Evolutionary conservation across 169 alveolate genomes (phyloP).

Genomic region (Plasmodium gallinaceum): DNA sequence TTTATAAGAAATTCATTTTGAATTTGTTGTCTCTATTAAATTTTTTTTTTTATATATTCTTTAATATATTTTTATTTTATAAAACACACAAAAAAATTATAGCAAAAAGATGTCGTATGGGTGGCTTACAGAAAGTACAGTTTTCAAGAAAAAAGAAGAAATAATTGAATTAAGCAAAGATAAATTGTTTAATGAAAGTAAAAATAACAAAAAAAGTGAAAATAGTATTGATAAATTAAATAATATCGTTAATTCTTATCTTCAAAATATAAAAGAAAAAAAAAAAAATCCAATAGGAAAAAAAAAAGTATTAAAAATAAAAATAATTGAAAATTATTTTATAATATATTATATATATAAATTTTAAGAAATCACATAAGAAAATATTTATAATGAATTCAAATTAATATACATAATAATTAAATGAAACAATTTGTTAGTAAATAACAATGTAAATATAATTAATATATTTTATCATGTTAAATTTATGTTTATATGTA

Average conservation of each 20-base stretch:
- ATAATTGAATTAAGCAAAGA: slow-evolving; percentile 57
- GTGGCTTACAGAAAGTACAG: slow-evolving; percentile 74
- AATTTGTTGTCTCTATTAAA: not conserved
- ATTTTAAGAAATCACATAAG: not conserved
- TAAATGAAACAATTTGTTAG: too few species aligned
- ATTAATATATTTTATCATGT: not conserved
- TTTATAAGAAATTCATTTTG: not conserved
- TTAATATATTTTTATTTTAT: not conserved
- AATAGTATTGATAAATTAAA: slow-evolving; percentile 69
- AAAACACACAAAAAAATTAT: slow-evolving; percentile 8
- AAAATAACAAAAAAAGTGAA: slow-evolving; percentile 55
- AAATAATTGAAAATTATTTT: not conserved
- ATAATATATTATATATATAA: not conserved
- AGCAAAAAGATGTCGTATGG: slow-evolving; percentile 69
- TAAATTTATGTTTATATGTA: not conserved
- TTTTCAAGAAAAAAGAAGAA: slow-evolving; percentile 65
- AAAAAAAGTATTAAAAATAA: slow-evolving; percentile 42
- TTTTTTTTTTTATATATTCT: not conserved
- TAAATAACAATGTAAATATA: too few species aligned
- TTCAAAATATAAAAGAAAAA: slow-evolving; percentile 57
- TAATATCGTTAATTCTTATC: slow-evolving; percentile 61
- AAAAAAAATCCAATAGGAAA: slow-evolving; percentile 50
- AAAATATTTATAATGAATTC: too few species aligned
- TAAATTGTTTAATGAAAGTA: slow-evolving; percentile 57
- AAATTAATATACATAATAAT: too few species aligned